Percentiles rank a stretch among this genome's conserved stretches.
These are phyloP conservation scores for Sedum album DNA, from an alignment of 164 flowering plant species.

Conservation along the genomic window DNA sequence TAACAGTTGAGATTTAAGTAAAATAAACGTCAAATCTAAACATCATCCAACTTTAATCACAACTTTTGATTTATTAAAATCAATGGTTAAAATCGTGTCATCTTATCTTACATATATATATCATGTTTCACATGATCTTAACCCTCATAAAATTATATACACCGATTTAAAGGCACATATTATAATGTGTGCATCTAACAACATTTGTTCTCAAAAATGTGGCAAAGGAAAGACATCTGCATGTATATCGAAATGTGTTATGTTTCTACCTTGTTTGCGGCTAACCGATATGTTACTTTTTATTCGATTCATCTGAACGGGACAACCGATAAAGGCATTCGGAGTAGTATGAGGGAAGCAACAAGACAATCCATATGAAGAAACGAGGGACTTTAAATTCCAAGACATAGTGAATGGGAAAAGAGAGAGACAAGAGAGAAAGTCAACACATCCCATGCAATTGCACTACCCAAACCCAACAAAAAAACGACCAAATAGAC, in stretches of 20 bases:
- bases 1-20: no score
- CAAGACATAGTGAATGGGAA: not conserved
- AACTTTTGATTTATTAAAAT: no score
- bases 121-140: no score
- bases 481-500: not conserved
- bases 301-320: not conserved
- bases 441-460: conserved; percentile 4
- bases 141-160: no score
- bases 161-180: no score
- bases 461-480: not conserved
- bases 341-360: not conserved
- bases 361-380: not conserved
- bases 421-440: not conserved
- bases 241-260: not conserved
- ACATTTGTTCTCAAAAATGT: no score
- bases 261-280: not conserved
- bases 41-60: no score
- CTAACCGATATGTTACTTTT: not conserved
- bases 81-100: no score
- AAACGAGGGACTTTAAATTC: not conserved
- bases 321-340: not conserved
- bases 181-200: no score
- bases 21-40: no score
- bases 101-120: no score
- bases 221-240: not conserved